Evolutionary conservation across 768 basidiomycete species (phyloP), one percentile per base, ranked within the genome.

Genomic region (Suillus decipiens): DNA sequence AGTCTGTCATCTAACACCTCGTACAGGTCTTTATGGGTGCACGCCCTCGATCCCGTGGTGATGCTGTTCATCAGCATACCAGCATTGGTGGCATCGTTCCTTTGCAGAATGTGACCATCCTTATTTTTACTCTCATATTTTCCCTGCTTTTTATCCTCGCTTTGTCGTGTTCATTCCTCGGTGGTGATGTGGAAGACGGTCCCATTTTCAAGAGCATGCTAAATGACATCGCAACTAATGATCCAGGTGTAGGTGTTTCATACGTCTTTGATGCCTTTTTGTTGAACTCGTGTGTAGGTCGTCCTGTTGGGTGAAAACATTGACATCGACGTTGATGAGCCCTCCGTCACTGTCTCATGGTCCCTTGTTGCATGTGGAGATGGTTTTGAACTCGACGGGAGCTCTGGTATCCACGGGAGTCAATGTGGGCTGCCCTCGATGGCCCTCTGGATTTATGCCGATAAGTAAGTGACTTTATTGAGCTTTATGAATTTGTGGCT

Each of bases 241-340:
- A 73, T 53, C 84, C 84, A 59, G 84, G 84, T 56, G 85, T 85
- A 72, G 64, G 78, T 66, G 22, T 41, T 45, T 24, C 39, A 17
- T 47, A 48, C 10, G 57, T n/a, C 6, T 51, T 22, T 45, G 11
- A 45, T n/a, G n/a, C 4, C 5, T 41, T 42, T 19, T 33, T 42
- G 28, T 24, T 47, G 28, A 55, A 45, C 22, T 31, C 15, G 12
- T 15, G 2, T 59, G n/a, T 62, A 87, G 86, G 74, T 87, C 53
- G 80, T 86, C 2, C 75, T 87, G 43, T 68, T 86, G 3, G 86
- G 85, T 7, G 84, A 86, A 65, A 81, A 79, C 59, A 82, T 86
- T 6, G 85, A 86, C 64, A 79, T 86, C 12, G 86, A 87, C 66
- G 72, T 86, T 11, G 85, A 86, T 63, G 85, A 87, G 66, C 85